phyloP scores from a whole-genome alignment of 1,284 basidiomycete species.

The Cystobasidiaceae sp. region DNA sequence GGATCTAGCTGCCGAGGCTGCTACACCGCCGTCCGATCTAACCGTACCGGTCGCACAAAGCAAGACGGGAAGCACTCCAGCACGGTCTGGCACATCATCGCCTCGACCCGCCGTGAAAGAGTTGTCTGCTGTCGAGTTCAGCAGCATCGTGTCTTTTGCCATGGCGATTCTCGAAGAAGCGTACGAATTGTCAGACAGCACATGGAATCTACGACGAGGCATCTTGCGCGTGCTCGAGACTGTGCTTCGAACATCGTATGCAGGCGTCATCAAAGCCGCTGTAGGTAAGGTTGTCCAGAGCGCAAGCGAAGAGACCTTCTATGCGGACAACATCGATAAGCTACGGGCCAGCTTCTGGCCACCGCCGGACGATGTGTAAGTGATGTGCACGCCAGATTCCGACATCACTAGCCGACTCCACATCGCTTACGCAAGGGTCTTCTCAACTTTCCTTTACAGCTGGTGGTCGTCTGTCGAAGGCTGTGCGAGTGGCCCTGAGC shows the following conservation, averaged over 20 bases:
- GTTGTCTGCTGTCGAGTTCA: conserved; percentile 41
- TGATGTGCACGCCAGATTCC: neutral
- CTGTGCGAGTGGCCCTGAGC: neutral
- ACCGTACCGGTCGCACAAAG: neutral
- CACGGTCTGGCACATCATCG: neutral
- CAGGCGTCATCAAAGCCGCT: conserved; percentile 39
- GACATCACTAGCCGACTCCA: neutral
- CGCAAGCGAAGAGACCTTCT: conserved; percentile 39
- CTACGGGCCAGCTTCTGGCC: conserved; percentile 44
- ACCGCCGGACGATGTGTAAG: conserved; percentile 21
- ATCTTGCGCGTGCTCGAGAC: conserved; percentile 46
- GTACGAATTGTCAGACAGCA: conserved; percentile 44
- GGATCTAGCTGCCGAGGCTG: neutral
- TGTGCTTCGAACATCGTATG: conserved; percentile 44
- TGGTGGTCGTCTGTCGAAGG: conserved; percentile 24
- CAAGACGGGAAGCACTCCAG: neutral
- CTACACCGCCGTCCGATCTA: neutral
- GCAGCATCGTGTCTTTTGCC: conserved; percentile 44
- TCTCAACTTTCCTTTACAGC: neutral
- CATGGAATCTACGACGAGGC: conserved; percentile 45
- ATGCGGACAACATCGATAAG: conserved; percentile 38
- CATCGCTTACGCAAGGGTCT: neutral
- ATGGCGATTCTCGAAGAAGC: conserved; percentile 47
- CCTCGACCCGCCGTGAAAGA: neutral
- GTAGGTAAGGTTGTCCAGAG: conserved; percentile 42